Base-by-base conservation (phyloP, 257 asterid genomes). In the Osmanthus fragrans region DNA sequence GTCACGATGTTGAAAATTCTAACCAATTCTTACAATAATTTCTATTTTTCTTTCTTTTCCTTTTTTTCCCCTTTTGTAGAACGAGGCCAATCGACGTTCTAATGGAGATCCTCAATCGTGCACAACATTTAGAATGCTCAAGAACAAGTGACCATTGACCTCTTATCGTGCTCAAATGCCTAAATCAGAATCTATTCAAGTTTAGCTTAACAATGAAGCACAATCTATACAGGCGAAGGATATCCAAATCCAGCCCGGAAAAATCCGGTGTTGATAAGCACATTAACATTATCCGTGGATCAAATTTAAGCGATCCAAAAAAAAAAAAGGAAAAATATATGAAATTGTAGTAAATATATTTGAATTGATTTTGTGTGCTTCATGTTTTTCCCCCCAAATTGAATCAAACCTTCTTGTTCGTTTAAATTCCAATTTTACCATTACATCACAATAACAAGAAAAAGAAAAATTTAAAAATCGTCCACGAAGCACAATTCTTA, bases 271-370 rank as follows among this genome's bases (percentile, higher is more conserved):
- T 68, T 74, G 77, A 86, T 27, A 77, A 75, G 21, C 82, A n/a
- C n/a, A 83, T 36, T 40, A 84, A 23, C 86, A 77, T 10, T 71
- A 81, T 19, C 69, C 89, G 10, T 78, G 87, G 76, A 77, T 73
- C 56, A 89, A 86, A 65, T 84, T 89, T 69, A 76, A 87, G 84
- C 85, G 85, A 23, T 83, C 86, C 81, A 87, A 27, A 7, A 9
- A 27, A 3, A 16, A 42, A 0, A 19, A 13, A 21, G n/a, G 71
- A 3, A 16, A 13, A 15, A 45, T 60, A 40, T 6, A 73, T 74
- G 39, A 58, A 21, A 58, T 58, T 58, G 30, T 7, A n/a, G 32
- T 58, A 6, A 58, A 25, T 25, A 25, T 25, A 25, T 25, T 25
- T 25, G 27, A 25, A 25, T 25, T 72, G 30, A 7, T 73, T 80